phyloP scores from a whole-genome alignment of 2,329 filamentous ascomycete genomes.

The Aspergillus costaricaensis region DNA sequence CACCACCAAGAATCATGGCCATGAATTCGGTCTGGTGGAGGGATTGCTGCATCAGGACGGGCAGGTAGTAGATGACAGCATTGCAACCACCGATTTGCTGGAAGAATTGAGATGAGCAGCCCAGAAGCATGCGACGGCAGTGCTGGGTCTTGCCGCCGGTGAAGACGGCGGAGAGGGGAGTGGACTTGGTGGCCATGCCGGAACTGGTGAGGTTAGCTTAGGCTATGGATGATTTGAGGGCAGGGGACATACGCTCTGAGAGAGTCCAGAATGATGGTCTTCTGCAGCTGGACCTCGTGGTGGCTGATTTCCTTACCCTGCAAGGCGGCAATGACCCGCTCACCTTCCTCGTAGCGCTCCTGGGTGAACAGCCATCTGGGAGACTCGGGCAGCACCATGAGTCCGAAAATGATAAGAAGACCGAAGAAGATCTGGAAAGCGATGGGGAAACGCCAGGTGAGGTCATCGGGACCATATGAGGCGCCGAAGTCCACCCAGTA shows the following conservation, averaged over 20 bases:
- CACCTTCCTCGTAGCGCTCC: constrained; percentile 50
- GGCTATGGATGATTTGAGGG: constrained; percentile 22
- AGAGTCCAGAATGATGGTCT: constrained; percentile 63
- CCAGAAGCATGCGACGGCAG: constrained; percentile 33
- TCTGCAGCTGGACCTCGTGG: constrained; percentile 45
- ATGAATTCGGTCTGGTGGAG: constrained; percentile 26
- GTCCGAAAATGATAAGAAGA: constrained; percentile 23
- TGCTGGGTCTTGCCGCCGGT: constrained; percentile 35
- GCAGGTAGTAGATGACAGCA: constrained; percentile 48
- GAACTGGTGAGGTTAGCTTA: constrained; percentile 26
- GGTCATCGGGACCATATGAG: constrained; percentile 33
- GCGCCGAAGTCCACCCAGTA: constrained; percentile 42
- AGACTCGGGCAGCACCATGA: constrained; percentile 50
- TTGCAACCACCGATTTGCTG: constrained; percentile 52
- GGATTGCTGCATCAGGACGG: constrained; percentile 47
- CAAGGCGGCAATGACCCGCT: constrained; percentile 51
- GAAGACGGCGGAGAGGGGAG: constrained; percentile 28
- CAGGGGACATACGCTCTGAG: constrained; percentile 42
- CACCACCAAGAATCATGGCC: constrained; percentile 30
- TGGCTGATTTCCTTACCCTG: constrained; percentile 28
- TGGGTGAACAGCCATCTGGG: constrained; percentile 57
- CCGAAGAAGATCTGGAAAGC: constrained; percentile 52
- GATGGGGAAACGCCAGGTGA: constrained; percentile 49
- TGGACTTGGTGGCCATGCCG: constrained; percentile 27
- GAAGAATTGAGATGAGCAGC: constrained; percentile 38